Evolutionary conservation across 345 rosid genomes (phyloP), one percentile per base, ranked within the genome.

Genomic region (Murraya koenigii): DNA sequence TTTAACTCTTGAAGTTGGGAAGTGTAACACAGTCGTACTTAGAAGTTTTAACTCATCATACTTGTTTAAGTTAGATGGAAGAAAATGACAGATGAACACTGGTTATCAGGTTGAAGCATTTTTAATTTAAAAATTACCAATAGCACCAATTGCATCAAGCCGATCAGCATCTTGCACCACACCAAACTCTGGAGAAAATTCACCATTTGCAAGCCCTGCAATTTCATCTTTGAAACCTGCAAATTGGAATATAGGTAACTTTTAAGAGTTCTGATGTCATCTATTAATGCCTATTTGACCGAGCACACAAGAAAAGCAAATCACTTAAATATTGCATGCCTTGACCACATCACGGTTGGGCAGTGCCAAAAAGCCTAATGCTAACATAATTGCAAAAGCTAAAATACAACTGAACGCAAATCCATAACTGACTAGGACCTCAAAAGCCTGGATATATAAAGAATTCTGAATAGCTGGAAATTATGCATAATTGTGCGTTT

Each of bases 111-210:
- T 33, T 58, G 3, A 49, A 59, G 61, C 33, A 62, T 35, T 23
- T 19, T n/a, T 52, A 75, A 26, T 38, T 76, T 61, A 15, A 58
- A 55, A 60, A 67, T 80, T 80, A 94, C 97, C 98, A 77, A 91
- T 81, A 75, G 95, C 97, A 38, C 97, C 97, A 79, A 94, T 89
- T 33, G 97, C 97, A 82, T 95, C 98, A 79, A 93, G 97, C 62
- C 94, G 93, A 76, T 93, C 97, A 64, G 97, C 97, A 89, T 95
- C 98, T 86, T 93, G 97, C 76, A 91, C 97, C n/a, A 95, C 89
- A 72, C 97, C 89, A 78, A 91, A 93, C 74, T 94, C 95, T 22
- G 83, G 92, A 78, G 84, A 80, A 66, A 84, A 66, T 79, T 86
- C 85, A 68, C 78, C 70, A 30, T 71, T 87, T 49, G 72, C 75